Conservation (phyloP, 2,329 filamentous ascomycete species). For the Claviceps sp. region DNA sequence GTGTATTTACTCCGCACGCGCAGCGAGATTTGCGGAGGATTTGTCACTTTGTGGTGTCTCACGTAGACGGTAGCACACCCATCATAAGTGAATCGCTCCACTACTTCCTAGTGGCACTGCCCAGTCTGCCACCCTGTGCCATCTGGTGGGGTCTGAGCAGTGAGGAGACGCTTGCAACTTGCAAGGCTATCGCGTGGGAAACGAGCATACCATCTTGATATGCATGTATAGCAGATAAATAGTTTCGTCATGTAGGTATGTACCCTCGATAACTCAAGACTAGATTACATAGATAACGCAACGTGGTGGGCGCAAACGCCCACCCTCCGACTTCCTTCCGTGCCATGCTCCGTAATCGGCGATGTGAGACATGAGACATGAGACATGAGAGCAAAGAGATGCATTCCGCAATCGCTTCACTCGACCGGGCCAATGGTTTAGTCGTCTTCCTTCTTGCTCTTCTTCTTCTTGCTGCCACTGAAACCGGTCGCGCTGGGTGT, state of each 20-base stretch:
- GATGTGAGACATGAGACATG: neutral
- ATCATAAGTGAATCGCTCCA: neutral
- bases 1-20: too few species aligned
- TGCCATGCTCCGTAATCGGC: neutral
- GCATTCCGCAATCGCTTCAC: slow-evolving; percentile 13
- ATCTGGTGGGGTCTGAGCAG: neutral
- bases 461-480: slow-evolving; percentile 47
- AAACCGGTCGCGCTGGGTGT: slow-evolving; percentile 41
- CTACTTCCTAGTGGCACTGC: neutral
- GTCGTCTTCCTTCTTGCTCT: slow-evolving; percentile 52
- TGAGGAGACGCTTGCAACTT: neutral
- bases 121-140: neutral
- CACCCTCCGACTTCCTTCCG: neutral
- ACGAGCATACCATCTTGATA: neutral
- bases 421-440: slow-evolving; percentile 11
- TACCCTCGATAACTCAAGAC: too few species aligned
- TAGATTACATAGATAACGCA: too few species aligned
- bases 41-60: too few species aligned
- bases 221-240: neutral
- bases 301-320: too few species aligned
- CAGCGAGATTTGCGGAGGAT: too few species aligned
- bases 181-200: neutral
- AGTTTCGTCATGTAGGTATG: too few species aligned
- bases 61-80: too few species aligned
- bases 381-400: slow-evolving; percentile 10